Evolutionary conservation across 768 basidiomycete species (phyloP).

Genomic region (Crucibulum laeve): DNA sequence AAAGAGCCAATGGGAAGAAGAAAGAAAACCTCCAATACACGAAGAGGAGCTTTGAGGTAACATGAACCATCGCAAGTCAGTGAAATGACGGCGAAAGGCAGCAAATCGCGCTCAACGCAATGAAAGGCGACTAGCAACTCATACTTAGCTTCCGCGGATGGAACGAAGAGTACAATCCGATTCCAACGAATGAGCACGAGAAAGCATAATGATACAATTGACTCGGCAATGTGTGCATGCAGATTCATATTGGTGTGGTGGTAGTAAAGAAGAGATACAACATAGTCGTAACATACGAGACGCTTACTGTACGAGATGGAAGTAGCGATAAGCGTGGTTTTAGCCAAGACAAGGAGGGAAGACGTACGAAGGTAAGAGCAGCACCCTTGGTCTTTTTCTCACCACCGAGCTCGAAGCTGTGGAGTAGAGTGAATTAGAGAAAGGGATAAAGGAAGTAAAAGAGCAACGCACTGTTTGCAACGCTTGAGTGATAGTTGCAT

Average conservation of each 20-base stretch:
- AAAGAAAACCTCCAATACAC: too few species aligned
- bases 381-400: constrained; percentile 99
- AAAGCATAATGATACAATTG: not conserved
- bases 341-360: not conserved
- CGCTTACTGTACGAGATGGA: constrained; percentile 11
- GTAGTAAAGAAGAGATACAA: constrained; percentile 13
- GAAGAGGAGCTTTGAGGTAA: too few species aligned
- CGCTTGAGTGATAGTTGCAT: constrained; percentile 95
- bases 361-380: constrained; percentile 87
- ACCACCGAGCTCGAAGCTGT: constrained; percentile 97
- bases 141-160: too few species aligned
- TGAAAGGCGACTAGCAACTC: too few species aligned
- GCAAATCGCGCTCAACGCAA: too few species aligned
- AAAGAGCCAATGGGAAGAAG: too few species aligned
- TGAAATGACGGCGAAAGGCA: too few species aligned
- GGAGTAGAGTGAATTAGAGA: constrained; percentile 1
- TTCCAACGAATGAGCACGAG: too few species aligned
- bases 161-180: too few species aligned
- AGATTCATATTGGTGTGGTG: constrained; percentile 25
- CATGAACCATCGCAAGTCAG: too few species aligned
- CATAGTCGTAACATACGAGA: constrained; percentile 15
- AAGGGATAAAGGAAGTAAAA: not conserved
- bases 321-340: constrained; percentile 1
- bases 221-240: constrained; percentile 4
- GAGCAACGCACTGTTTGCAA: constrained; percentile 89